Conservation (phyloP, 1,284 basidiomycete genomes). For the Rhodofomes roseus region DNA sequence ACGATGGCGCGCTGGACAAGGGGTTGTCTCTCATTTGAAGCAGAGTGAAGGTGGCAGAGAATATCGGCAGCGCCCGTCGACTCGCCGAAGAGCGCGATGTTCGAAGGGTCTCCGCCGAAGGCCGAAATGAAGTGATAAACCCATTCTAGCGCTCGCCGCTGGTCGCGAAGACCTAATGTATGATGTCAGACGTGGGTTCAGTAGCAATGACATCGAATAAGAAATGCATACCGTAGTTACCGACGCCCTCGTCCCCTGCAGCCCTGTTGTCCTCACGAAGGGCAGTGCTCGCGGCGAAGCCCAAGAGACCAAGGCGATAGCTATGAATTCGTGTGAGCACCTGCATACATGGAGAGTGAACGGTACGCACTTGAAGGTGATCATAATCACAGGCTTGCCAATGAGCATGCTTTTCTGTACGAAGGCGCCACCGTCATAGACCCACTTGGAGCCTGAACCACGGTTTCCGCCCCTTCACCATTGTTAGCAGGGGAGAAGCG, state of each 20-base stretch:
- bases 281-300: constrained; percentile 61
- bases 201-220: neutral
- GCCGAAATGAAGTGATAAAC: constrained; percentile 58
- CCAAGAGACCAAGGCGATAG: constrained; percentile 72
- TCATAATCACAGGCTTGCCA: constrained; percentile 62
- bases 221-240: constrained; percentile 60
- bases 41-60: constrained; percentile 64
- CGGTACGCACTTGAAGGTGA: constrained; percentile 67
- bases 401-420: constrained; percentile 61
- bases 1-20: constrained; percentile 65
- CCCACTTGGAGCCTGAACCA: constrained; percentile 71
- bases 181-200: constrained; percentile 2
- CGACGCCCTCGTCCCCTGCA: constrained; percentile 65
- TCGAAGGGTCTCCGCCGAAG: constrained; percentile 70
- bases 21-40: constrained; percentile 51
- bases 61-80: constrained; percentile 71
- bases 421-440: constrained; percentile 66
- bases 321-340: constrained; percentile 32
- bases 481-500: constrained; percentile 10
- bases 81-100: constrained; percentile 69
- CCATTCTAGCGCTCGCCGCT: constrained; percentile 69
- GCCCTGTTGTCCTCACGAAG: constrained; percentile 62
- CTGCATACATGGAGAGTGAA: constrained; percentile 4
- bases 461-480: constrained; percentile 56
- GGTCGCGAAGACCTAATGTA: constrained; percentile 59